Evolutionary conservation across 2,329 filamentous ascomycete genomes (phyloP).

Genomic region (Plenodomus lindquistii): DNA sequence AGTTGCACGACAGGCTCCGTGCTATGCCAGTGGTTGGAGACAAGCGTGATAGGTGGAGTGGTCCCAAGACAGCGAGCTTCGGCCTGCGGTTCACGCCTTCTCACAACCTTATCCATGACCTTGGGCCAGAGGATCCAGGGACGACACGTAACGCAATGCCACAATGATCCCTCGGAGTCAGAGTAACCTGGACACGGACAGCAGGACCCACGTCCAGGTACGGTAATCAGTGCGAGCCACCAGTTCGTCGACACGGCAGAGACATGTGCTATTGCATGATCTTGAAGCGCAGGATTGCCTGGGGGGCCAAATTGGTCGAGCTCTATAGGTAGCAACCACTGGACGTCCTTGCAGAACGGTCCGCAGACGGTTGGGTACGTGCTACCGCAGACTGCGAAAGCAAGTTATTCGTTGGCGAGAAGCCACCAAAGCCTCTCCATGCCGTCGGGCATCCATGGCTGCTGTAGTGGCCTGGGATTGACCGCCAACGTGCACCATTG

Average conservation of each 20-base stretch:
- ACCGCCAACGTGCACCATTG: background rate
- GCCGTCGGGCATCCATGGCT: too few species aligned
- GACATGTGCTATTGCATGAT: background rate
- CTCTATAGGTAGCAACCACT: background rate
- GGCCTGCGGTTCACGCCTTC: slow-evolving; percentile 32
- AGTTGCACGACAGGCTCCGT: slow-evolving; percentile 24
- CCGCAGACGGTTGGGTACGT: too few species aligned
- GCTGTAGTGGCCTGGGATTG: too few species aligned
- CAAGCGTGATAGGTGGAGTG: slow-evolving; percentile 10
- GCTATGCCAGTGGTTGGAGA: slow-evolving; percentile 9
- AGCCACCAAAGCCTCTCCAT: too few species aligned
- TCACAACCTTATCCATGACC: slow-evolving; percentile 40
- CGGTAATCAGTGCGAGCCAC: slow-evolving; percentile 23
- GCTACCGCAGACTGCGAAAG: too few species aligned
- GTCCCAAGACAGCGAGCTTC: slow-evolving; percentile 19
- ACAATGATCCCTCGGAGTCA: slow-evolving; percentile 19
- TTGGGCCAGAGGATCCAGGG: slow-evolving; percentile 37
- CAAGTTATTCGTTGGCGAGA: too few species aligned
- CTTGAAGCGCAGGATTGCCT: background rate
- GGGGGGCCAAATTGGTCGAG: background rate
- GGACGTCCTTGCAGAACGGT: background rate
- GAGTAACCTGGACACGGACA: slow-evolving; percentile 20
- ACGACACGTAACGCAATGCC: slow-evolving; percentile 26
- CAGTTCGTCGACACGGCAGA: slow-evolving; percentile 9
- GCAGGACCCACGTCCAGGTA: slow-evolving; percentile 26